Evolutionary conservation across 331 rosid species (phyloP).

Genomic region (Phaseolus coccineus): DNA sequence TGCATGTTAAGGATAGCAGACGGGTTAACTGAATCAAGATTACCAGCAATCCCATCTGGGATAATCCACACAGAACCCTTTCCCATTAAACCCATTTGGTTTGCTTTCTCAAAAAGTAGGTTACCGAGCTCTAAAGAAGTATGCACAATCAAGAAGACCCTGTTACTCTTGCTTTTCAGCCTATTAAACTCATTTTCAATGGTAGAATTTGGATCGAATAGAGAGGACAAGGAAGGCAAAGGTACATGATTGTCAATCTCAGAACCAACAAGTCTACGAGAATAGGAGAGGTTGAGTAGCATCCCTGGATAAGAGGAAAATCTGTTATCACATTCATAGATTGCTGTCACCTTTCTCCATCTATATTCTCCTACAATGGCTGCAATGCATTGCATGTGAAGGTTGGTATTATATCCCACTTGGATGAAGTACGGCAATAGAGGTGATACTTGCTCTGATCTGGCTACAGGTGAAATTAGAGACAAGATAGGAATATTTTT

Average conservation of each 20-base stretch:
- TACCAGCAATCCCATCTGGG: constrained; percentile 57
- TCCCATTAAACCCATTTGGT: constrained; percentile 64
- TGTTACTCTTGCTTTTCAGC: constrained; percentile 48
- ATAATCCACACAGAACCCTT: constrained; percentile 65
- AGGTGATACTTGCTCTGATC: constrained; percentile 7
- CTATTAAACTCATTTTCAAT: constrained; percentile 54
- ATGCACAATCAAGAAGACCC: constrained; percentile 61
- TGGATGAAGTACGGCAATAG: constrained; percentile 51
- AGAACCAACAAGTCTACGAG: constrained; percentile 51
- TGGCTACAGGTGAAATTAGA: constrained; percentile 48
- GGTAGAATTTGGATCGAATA: constrained; percentile 36
- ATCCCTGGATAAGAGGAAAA: constrained; percentile 44
- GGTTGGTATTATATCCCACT: constrained; percentile 49
- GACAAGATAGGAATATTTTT: constrained; percentile 52
- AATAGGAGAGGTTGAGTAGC: constrained; percentile 50
- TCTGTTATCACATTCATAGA: constrained; percentile 47
- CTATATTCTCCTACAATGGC: constrained; percentile 57
- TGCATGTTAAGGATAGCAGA: constrained; percentile 51
- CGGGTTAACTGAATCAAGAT: constrained; percentile 50
- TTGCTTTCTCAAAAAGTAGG: constrained; percentile 55
- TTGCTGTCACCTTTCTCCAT: constrained; percentile 59
- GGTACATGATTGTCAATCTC: constrained; percentile 52
- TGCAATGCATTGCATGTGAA: constrained; percentile 59
- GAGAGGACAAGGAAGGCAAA: constrained; percentile 53
- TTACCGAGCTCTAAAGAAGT: constrained; percentile 57